Evolutionary conservation across 495 filamentous ascomycete genomes (phyloP).

Genomic region (Extremus antarcticus): DNA sequence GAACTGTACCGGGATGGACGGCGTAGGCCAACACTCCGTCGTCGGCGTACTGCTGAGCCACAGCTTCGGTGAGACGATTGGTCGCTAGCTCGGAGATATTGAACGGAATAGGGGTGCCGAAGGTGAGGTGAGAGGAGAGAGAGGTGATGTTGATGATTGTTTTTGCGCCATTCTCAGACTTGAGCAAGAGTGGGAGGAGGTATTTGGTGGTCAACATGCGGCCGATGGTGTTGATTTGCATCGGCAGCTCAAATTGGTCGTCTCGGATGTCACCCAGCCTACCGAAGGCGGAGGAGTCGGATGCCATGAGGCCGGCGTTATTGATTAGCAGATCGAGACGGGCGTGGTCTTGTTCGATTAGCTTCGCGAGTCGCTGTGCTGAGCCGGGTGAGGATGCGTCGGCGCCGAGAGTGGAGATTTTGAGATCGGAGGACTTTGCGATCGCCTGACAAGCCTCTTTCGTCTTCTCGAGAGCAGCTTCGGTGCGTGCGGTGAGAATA

Average conservation of each 20-base stretch:
- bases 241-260: constrained; percentile 1
- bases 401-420: neutral
- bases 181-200: constrained; percentile 4
- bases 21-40: neutral
- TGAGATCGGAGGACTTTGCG: constrained; percentile 1
- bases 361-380: neutral
- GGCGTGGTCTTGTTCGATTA: constrained; percentile 11
- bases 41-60: constrained; percentile 4
- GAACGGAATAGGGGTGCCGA: constrained; percentile 1
- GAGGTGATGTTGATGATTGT: constrained; percentile 12
- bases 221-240: constrained; percentile 3
- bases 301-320: constrained; percentile 22
- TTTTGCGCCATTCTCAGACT: neutral
- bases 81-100: constrained; percentile 7
- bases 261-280: neutral
- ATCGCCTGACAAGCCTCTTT: constrained; percentile 1
- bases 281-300: constrained; percentile 1
- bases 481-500: constrained; percentile 6
- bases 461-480: neutral
- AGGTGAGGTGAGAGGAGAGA: constrained; percentile 1
- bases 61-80: constrained; percentile 6
- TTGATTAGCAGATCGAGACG: constrained; percentile 25
- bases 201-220: neutral
- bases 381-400: constrained; percentile 4
- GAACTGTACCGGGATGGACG: constrained; percentile 13